Evolutionary conservation across 1,139 yeast species (phyloP), one percentile per base, ranked within the genome.

Genomic region (Hansenula anomala): DNA sequence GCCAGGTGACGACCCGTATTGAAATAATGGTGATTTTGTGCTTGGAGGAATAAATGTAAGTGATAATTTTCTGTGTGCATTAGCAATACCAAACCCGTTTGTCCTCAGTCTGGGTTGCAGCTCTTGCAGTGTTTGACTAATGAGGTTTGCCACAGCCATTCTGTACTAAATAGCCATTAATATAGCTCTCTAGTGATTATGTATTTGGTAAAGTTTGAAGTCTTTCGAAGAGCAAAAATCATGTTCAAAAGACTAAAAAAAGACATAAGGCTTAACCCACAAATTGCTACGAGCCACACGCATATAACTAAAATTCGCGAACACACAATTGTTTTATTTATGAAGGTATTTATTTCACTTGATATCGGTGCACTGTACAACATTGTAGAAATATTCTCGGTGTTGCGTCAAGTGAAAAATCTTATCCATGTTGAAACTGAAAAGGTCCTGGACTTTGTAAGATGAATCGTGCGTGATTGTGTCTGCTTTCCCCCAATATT

Each of bases 41-140:
- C 85, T 76, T 0, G 89, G 88, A 1, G 88, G 87, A n/a, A 82
- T 73, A 56, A 77, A 82, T 8, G 71, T 69, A 30, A 72, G 50
- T 2, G 74, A 67, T 18, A 72, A 61, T 44, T 71, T 68, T 40
- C 77, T 55, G 38, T 63, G 67, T 3, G 66, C 59, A 40, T 60
- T 62, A 8, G 64, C 67, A 30, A 63, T 60, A 39, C 69, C 69
- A 51, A 63, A 58, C 37, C 69, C 68, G 38, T 59, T 58, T 10
- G 67, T 60, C 37, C 62, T 51, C 28, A 63, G 53, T 15, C 56
- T 55, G 11, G 66, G 62, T 32, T 61, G 65, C 5, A 62, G 56
- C 33, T 58, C 60, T 16, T 63, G 57, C 7, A 64, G 41, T 0
- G 51, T 52, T 19, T 49, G 47, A 11, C 51, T 40, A 10, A 51